Evolutionary conservation across 1,284 basidiomycete genomes (phyloP).

Genomic region (Lentinus polychrous): DNA sequence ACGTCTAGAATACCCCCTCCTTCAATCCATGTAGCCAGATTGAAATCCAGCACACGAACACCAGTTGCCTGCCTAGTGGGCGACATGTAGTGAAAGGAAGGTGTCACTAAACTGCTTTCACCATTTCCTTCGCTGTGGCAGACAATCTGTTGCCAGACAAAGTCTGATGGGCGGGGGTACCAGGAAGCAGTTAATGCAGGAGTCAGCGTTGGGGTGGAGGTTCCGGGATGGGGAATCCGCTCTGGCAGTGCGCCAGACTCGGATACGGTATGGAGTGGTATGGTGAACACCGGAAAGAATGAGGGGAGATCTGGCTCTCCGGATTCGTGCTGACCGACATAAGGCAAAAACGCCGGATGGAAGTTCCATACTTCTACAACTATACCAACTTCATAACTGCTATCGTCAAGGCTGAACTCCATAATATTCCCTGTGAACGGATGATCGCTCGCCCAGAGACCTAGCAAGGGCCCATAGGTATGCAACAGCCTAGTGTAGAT

Average conservation of each 20-base stretch:
- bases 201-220: too few species aligned
- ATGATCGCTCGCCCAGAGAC: constrained; percentile 20
- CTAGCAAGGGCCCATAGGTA: constrained; percentile 17
- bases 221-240: too few species aligned
- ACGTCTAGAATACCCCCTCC: too few species aligned
- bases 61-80: background rate
- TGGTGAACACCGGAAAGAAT: background rate
- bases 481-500: constrained; percentile 17
- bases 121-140: too few species aligned
- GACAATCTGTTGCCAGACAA: background rate
- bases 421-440: constrained; percentile 17
- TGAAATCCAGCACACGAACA: too few species aligned
- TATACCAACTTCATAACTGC: constrained; percentile 11
- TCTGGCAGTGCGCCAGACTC: too few species aligned
- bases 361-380: constrained; percentile 17
- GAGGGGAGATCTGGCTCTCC: background rate
- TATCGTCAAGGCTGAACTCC: constrained; percentile 12
- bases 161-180: background rate
- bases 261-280: background rate
- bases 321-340: constrained; percentile 9
- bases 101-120: too few species aligned
- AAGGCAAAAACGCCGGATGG: too few species aligned
- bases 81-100: background rate
- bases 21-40: too few species aligned
- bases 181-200: too few species aligned